Evolutionary conservation across 257 asterid genomes (phyloP), one percentile per base, ranked within the genome.

Genomic region (Mentha longifolia): DNA sequence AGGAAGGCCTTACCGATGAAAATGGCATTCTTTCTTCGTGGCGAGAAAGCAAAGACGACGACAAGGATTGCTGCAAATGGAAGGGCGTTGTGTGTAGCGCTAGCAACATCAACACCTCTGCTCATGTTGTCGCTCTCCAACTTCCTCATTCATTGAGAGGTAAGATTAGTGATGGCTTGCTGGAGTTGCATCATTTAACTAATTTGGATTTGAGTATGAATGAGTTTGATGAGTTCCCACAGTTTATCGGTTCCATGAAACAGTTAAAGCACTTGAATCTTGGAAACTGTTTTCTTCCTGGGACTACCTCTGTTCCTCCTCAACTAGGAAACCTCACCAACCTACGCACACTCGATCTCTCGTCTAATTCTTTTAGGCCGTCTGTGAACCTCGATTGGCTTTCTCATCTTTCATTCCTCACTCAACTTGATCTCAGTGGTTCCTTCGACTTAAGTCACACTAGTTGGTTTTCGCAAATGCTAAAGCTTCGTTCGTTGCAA

Each of bases 161-260:
- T 67, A 69, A 74, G 8, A 65, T 80, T 6, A 60, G 74, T 47
- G 22, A 39, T 58, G 65, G 61, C 8, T 71, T 83, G 41, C 68
- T 79, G 15, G 78, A 54, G 35, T 72, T 80, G 61, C 66, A 39
- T 30, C 17, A 41, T 20, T 61, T 78, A 55, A 65, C 37, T 9
- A 7, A 42, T 25, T 52, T 77, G 9, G 85, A 71, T 52, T 57
- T 80, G 45, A 57, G 70, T 17, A 0, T 6, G 3, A 80, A 73
- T 65, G 49, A 16, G 37, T 69, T 83, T 45, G 42, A 39, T n/a
- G n/a, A n/a, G n/a, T n/a, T n/a, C n/a, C n/a, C n/a, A n/a, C n/a
- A n/a, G n/a, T n/a, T n/a, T n/a, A 13, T 46, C 1, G 17, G 17
- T 46, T 46, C 51, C 17, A 46, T 46, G 17, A 46, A 12, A 4